These are phyloP conservation scores for Pyrenophora seminiperda DNA, from an alignment of 2,329 filamentous ascomycete species.

Conservation along the genomic window DNA sequence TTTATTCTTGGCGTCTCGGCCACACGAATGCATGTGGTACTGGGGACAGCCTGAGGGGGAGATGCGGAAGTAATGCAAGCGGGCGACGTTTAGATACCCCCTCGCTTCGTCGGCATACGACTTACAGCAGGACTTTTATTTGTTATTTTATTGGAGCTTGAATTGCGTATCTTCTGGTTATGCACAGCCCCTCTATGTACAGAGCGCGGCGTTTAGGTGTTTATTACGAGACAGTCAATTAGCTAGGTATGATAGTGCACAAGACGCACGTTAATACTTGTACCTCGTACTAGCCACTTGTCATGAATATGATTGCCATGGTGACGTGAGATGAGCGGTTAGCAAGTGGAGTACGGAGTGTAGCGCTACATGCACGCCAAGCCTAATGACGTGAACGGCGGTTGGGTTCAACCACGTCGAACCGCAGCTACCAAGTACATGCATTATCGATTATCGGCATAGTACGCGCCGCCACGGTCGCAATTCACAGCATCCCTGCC, in stretches of 20 bases:
- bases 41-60: conserved; percentile 3
- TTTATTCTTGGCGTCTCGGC: conserved; percentile 19
- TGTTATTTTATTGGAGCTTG: conserved; percentile 10
- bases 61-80: conserved; percentile 12
- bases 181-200: conserved; percentile 4
- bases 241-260: conserved; percentile 4
- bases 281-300: not conserved
- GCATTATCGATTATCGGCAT: conserved; percentile 1
- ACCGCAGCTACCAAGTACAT: conserved; percentile 2
- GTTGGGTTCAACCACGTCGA: conserved; percentile 16
- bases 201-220: conserved; percentile 17
- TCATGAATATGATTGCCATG: not conserved
- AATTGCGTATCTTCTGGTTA: conserved; percentile 11
- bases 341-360: conserved; percentile 16
- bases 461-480: conserved; percentile 7
- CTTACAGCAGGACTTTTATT: conserved; percentile 16
- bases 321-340: conserved; percentile 10
- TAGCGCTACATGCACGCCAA: conserved; percentile 16
- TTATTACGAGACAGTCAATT: conserved; percentile 3
- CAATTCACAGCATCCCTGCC: not conserved
- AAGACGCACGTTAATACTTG: not conserved
- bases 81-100: conserved; percentile 21
- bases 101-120: conserved; percentile 16
- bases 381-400: conserved; percentile 25
- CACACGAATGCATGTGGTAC: conserved; percentile 9